A percentile compares a stretch with the other conserved stretches of the same genome.
Conservation (phyloP, 2,329 filamentous ascomycete species). For the Scorias spongiosa region DNA sequence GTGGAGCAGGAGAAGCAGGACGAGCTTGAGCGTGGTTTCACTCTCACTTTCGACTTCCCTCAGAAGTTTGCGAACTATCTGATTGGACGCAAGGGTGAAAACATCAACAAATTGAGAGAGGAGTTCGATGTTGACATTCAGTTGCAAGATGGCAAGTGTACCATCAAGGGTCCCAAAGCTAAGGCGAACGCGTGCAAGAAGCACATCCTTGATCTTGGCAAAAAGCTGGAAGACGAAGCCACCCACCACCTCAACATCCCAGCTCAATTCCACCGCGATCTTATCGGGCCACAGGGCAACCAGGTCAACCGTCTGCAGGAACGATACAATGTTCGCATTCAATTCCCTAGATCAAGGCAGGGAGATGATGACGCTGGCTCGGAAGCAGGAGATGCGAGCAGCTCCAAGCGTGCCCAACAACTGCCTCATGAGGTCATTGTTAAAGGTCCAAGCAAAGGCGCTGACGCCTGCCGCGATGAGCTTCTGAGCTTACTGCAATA, state of each 20-base stretch:
- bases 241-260: constrained; percentile 80
- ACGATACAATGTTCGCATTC: constrained; percentile 85
- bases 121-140: constrained; percentile 67
- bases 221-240: constrained; percentile 79
- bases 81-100: constrained; percentile 51
- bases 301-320: constrained; percentile 87
- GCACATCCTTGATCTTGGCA: constrained; percentile 64
- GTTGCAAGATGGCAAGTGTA: constrained; percentile 83
- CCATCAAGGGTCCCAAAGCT: constrained; percentile 87
- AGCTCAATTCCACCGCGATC: constrained; percentile 81
- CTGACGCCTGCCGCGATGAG: constrained; percentile 82
- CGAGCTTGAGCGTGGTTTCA: constrained; percentile 85
- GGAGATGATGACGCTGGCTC: constrained; percentile 50
- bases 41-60: constrained; percentile 76
- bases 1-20: constrained; percentile 80
- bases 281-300: constrained; percentile 76
- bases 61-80: constrained; percentile 86
- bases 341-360: constrained; percentile 62
- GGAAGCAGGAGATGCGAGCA: constrained; percentile 52
- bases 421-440: constrained; percentile 77
- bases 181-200: constrained; percentile 79
- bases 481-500: constrained; percentile 80
- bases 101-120: constrained; percentile 53
- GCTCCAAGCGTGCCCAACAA: constrained; percentile 49
- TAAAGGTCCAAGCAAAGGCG: constrained; percentile 82